phyloP scores from a whole-genome alignment of 2,329 filamentous ascomycete genomes.

The Sarocladium kiliense region DNA sequence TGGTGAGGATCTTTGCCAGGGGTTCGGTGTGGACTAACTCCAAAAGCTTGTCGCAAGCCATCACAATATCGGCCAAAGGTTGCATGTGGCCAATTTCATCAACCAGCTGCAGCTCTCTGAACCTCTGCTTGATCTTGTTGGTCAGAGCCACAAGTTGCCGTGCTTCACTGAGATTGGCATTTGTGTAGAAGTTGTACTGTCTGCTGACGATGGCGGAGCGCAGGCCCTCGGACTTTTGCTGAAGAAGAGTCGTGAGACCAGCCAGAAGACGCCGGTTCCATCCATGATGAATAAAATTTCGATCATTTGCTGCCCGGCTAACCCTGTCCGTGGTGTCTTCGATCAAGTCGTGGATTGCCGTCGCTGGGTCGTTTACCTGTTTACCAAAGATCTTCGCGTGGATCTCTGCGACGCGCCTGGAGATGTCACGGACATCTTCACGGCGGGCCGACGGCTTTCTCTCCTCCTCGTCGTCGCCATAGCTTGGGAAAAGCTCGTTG shows the following conservation, averaged over 20 bases:
- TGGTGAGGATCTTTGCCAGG: conserved; percentile 78
- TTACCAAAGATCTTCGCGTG: conserved; percentile 10
- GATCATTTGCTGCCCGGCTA: neutral
- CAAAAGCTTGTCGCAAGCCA: conserved; percentile 69
- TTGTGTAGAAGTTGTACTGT: conserved; percentile 83
- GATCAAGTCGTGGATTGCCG: conserved; percentile 38
- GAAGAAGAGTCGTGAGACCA: conserved; percentile 58
- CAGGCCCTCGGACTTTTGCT: conserved; percentile 49
- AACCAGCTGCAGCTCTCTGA: conserved; percentile 62
- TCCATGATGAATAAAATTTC: conserved; percentile 24
- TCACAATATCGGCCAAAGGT: conserved; percentile 72
- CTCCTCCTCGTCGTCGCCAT: conserved; percentile 43
- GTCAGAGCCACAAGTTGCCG: conserved; percentile 67
- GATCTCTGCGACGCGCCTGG: conserved; percentile 12
- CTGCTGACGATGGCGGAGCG: conserved; percentile 30
- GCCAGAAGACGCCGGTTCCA: conserved; percentile 57
- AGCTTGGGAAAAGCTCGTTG: conserved; percentile 73
- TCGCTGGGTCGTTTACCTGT: conserved; percentile 30
- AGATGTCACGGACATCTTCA: conserved; percentile 3
- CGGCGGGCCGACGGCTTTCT: conserved; percentile 15
- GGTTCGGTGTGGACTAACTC: conserved; percentile 75
- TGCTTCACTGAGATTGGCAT: conserved; percentile 71
- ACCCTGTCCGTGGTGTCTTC: conserved; percentile 17
- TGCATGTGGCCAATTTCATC: conserved; percentile 68
- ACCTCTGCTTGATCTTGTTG: conserved; percentile 64